phyloP scores from a whole-genome alignment of 2,329 filamentous ascomycete species.

The Paecilomyces sp. region DNA sequence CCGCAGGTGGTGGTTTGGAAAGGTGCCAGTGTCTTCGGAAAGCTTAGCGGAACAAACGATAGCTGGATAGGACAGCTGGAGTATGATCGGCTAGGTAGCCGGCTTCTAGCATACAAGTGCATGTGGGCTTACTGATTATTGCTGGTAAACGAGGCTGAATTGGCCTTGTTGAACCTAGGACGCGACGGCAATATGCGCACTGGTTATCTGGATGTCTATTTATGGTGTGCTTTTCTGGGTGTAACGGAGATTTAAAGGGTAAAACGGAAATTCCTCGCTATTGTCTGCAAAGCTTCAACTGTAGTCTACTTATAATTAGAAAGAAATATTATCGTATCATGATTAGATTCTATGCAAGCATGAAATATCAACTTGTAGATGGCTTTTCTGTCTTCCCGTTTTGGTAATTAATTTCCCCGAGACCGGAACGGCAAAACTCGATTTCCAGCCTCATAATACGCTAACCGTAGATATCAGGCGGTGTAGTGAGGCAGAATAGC shows the following conservation, averaged over 20 bases:
- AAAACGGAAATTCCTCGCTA: not conserved
- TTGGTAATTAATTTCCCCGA: not conserved
- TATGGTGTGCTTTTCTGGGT: not conserved
- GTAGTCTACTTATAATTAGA: too few species aligned
- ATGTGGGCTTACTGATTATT: conserved; percentile 50
- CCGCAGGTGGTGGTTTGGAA: conserved; percentile 98
- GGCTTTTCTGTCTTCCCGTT: not conserved
- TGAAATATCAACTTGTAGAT: too few species aligned
- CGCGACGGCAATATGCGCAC: not conserved
- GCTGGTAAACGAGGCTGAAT: not conserved
- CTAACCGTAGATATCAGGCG: conserved; percentile 12
- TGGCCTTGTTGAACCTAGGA: conserved; percentile 2
- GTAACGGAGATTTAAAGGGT: not conserved
- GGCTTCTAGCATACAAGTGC: conserved; percentile 77
- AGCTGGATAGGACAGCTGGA: conserved; percentile 86
- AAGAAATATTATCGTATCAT: too few species aligned
- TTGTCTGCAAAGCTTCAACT: not conserved
- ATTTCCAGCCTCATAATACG: not conserved
- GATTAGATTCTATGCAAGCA: too few species aligned
- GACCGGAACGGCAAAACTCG: not conserved
- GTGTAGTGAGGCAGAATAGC: conserved; percentile 20
- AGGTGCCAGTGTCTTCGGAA: conserved; percentile 91
- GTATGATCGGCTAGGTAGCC: conserved; percentile 76
- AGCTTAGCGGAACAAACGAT: conserved; percentile 79
- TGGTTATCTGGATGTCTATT: not conserved